Evolutionary conservation across 1,284 basidiomycete species (phyloP), one percentile per base, ranked within the genome.

Genomic region (Acaromyces ingoldii): DNA sequence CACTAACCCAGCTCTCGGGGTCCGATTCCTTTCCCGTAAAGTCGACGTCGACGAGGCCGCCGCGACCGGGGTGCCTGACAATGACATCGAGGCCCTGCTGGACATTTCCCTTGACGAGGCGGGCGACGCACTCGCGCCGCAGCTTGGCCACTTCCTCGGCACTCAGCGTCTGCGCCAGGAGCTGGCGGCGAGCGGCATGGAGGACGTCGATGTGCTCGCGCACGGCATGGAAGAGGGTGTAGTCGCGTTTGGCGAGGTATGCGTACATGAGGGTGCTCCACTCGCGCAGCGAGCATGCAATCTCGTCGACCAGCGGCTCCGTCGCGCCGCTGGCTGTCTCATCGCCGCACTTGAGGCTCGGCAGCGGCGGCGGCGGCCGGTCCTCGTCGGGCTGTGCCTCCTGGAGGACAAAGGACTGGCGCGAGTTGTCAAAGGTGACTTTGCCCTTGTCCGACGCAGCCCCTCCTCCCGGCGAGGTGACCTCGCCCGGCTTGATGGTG

Each of bases 261-360:
- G 86, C 85, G 70, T 91, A 92, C 81, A 96, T 86, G 49, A 93
- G 81, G 25, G 84, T 83, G 70, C 91, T 87, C 91, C 92, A 97
- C 81, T 97, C 93, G 31, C 92, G 84, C 37, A 97, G 79, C 0
- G 93, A 91, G 19, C 91, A 93, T 0, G 93, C 89, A 64, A 98
- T 95, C 78, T 98, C 93, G 77, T 98, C 93, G 48, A 97, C 84
- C 67, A 97, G 85, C 1, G 92, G 93, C 72, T 95, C 91, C 26
- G 46, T 34, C 4, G 43, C 50, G n/a, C 68, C 68, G 21, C 61
- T 59, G 6, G 43, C 17, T 4, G 69, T 72, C 40, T 65, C 69
- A 39, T 72, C 69, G 33, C 65, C 63, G 38, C 62, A 64, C 58
- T 91, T 92, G 46, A 97, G 82, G 10, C 88, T 89, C 2, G 93